Conservation (phyloP, 148 eudicot species). For the Salicornia ramosissima region DNA sequence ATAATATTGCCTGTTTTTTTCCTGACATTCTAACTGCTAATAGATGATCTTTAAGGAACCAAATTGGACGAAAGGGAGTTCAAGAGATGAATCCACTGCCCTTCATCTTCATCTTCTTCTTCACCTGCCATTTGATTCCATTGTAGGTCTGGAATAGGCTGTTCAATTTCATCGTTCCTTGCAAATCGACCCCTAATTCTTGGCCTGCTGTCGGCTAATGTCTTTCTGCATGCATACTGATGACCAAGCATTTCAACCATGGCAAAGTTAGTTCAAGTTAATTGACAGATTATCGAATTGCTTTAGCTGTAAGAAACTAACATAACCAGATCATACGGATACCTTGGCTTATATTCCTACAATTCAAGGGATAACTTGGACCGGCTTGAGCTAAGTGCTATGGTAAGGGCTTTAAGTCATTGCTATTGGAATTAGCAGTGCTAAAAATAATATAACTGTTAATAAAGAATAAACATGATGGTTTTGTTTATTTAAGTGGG, state of each 20-base stretch:
- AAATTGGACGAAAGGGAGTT: constrained; percentile 38
- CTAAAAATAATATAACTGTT: not conserved
- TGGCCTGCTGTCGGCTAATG: constrained; percentile 86
- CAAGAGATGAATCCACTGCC: constrained; percentile 50
- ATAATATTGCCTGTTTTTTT: constrained; percentile 5
- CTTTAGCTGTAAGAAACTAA: not conserved
- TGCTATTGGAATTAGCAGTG: not conserved
- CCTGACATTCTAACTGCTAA: constrained; percentile 10
- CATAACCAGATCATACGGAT: not conserved
- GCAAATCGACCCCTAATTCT: constrained; percentile 85
- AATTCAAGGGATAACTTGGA: too few species aligned
- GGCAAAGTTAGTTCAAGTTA: not conserved
- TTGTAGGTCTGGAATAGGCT: constrained; percentile 24
- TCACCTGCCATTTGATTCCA: constrained; percentile 36
- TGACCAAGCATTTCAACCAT: constrained; percentile 5
- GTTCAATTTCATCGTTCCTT: constrained; percentile 55
- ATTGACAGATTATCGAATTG: not conserved
- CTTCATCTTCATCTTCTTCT: constrained; percentile 48
- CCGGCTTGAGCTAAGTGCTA: too few species aligned
- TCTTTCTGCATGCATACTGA: constrained; percentile 91
- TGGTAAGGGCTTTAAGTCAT: too few species aligned
- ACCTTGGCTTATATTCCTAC: not conserved
- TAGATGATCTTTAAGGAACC: constrained; percentile 15
- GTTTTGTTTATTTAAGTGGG: constrained; percentile 15
- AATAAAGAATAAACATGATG: not conserved